Evolutionary conservation across 2,329 filamentous ascomycete species (phyloP).

Genomic region (Verticillium isaacii): DNA sequence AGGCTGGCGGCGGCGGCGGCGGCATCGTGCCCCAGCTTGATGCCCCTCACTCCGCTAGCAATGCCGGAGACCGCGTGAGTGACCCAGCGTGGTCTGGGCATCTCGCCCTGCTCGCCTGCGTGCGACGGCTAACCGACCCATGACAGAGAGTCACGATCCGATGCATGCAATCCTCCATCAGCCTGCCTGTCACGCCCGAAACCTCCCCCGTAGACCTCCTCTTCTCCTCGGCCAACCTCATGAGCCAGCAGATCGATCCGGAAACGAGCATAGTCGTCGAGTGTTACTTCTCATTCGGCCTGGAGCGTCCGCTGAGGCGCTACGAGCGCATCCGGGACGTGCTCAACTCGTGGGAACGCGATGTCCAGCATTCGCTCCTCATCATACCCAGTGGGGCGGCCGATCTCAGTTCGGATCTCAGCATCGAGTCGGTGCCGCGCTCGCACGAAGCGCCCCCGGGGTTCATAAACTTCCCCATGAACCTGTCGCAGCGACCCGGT

Average conservation of each 20-base stretch:
- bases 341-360: constrained; percentile 88
- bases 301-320: constrained; percentile 76
- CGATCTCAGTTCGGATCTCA: constrained; percentile 56
- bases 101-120: neutral
- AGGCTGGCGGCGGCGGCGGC: constrained; percentile 38
- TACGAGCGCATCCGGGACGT: constrained; percentile 86
- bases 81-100: neutral
- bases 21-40: constrained; percentile 54
- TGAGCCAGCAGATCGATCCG: constrained; percentile 61
- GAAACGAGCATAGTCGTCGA: constrained; percentile 70
- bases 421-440: constrained; percentile 57
- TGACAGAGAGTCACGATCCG: constrained; percentile 64
- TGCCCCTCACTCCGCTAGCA: constrained; percentile 75
- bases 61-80: constrained; percentile 70
- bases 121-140: constrained; percentile 2
- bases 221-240: constrained; percentile 56
- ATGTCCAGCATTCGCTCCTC: constrained; percentile 69
- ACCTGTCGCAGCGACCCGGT: constrained; percentile 75
- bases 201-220: constrained; percentile 75
- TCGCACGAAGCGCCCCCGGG: constrained; percentile 57
- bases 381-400: constrained; percentile 56
- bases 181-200: constrained; percentile 66
- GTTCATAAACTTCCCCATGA: constrained; percentile 61
- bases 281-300: constrained; percentile 66
- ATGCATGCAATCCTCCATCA: constrained; percentile 64